Base-by-base conservation (phyloP, 1,284 basidiomycete species). In the Rhodofomes roseus region DNA sequence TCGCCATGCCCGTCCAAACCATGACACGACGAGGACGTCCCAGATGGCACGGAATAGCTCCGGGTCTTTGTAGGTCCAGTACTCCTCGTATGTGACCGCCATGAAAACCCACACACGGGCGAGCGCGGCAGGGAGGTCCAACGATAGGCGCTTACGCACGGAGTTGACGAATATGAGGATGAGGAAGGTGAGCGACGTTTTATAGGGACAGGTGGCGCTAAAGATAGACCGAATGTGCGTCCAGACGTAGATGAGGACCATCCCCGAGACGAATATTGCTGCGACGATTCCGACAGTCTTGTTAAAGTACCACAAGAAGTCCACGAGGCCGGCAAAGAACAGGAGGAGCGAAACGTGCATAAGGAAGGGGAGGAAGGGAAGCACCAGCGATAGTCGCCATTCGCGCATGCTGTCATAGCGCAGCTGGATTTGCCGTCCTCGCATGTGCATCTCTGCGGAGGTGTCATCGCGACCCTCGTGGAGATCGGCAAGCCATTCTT, bases 301-400 rank as follows among this genome's bases (percentile, higher is more conserved):
- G n/a, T 60, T 60, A n/a, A 62, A 16, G 20, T 37, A 54, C 63
- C 60, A 62, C 5, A 61, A 41, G 44, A 65, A 63, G 25, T 65
- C 61, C 23, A 62, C 57, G 3, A 65, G 61, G 7, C 63, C 63
- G 18, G 58, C 58, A 29, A 65, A 63, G 57, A 62, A 65, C 2
- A 65, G 58, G 9, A 65, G 54, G 2, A 65, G 54, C 4, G 61
- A 23, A 18, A 63, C 29, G 39, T 65, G 61, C 14, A 65, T 61
- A 2, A 65, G 54, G 9, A 61, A 18, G 18, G 61, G 63, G 14
- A 65, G 58, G 23, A 61, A 41, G 0, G 58, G 46, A 1, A 65
- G 37, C 4, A 62, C 31, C 2, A 54, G 50, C 7, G 61, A 60
- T 1, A 65, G 55, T 4, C 59, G 54, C 63, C 61, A 65, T 36